A percentile compares a stretch with the other conserved stretches of the same genome.
phyloP scores from a whole-genome alignment of 805 yeast genomes.

The Schwanniomyces occidentalis region DNA sequence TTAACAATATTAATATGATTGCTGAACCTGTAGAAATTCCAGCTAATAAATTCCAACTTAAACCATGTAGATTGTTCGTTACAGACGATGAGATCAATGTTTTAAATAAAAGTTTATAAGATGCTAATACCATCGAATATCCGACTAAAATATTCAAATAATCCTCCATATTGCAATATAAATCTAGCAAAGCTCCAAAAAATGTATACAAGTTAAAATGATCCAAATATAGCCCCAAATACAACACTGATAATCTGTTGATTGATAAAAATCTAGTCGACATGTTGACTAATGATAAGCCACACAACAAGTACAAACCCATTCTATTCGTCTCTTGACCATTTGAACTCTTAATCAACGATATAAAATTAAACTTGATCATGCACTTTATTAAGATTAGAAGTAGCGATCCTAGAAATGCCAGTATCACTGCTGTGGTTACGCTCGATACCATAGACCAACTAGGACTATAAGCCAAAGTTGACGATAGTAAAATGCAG shows the following conservation, averaged over 20 bases:
- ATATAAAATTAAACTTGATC: constrained; percentile 12
- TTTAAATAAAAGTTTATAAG: constrained; percentile 13
- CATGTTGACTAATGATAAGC: constrained; percentile 19
- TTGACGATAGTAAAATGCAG: constrained; percentile 25
- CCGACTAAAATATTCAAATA: constrained; percentile 13
- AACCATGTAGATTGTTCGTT: background rate
- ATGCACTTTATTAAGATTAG: constrained; percentile 17
- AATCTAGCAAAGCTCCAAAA: constrained; percentile 26
- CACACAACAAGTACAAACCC: constrained; percentile 14
- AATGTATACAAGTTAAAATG: constrained; percentile 31
- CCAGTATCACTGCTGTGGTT: constrained; percentile 14
- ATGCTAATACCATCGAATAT: constrained; percentile 16
- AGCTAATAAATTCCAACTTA: background rate
- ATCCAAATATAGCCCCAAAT: constrained; percentile 30
- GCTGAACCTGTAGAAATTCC: constrained; percentile 1
- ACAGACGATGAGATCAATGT: constrained; percentile 8
- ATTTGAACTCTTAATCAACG: constrained; percentile 1
- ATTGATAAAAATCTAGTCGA: constrained; percentile 25
- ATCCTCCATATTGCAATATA: constrained; percentile 12
- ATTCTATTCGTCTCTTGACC: constrained; percentile 7
- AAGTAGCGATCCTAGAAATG: constrained; percentile 21
- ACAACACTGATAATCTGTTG: constrained; percentile 24
- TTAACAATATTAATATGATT: background rate
- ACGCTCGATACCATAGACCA: constrained; percentile 1
- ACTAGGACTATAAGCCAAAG: constrained; percentile 5